Base-by-base conservation (phyloP, 768 basidiomycete species). In the Kwoniella dendrophila region DNA sequence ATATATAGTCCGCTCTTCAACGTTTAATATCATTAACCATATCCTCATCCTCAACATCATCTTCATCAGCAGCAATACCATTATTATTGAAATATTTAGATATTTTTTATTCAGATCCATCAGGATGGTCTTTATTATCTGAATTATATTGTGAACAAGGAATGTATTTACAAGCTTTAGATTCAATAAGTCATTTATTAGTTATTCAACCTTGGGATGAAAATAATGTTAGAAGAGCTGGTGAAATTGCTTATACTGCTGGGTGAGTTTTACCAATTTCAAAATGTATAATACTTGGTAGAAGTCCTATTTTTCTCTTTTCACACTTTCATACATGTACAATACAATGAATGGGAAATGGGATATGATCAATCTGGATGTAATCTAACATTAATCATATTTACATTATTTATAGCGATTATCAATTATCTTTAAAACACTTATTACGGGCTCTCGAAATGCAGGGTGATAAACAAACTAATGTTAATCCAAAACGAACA, bases 51-150 rank as follows among this genome's bases (percentile, higher is more conserved):
- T 5, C 29, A 27, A 56, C 26, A n/a, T 51, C 30, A 26, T 45
- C 51, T 10, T 34, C 63, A 29, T 48, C 63, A 0, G 49, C 52
- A 20, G 47, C 74, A 0, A 66, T 78, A 29, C 63, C 72, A 1
- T 40, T 64, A 22, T 62, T 80, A n/a, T 65, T 76, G 34, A 66
- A 45, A 8, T 80, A 80, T 64, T 71, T 80, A 34, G 75, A 78
- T 45, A 76, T 67, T 11, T 79, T 79, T 70, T 78, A 80, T 55
- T 67, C 76, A n/a, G 79, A 80, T 53, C 65, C 78, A 2, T 54
- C 69, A 4, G 79, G 57, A 10, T 80, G 79, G 79, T 74, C 75
- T 0, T 59, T 79, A 0, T 68, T 80, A 5, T 72, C 77, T 2
- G 78, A 79, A 8, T 67, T 79, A 16, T 80, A 80, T 60, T 60